phyloP scores from a whole-genome alignment of 345 rosid genomes.

The Eucalyptus polyanthemos region DNA sequence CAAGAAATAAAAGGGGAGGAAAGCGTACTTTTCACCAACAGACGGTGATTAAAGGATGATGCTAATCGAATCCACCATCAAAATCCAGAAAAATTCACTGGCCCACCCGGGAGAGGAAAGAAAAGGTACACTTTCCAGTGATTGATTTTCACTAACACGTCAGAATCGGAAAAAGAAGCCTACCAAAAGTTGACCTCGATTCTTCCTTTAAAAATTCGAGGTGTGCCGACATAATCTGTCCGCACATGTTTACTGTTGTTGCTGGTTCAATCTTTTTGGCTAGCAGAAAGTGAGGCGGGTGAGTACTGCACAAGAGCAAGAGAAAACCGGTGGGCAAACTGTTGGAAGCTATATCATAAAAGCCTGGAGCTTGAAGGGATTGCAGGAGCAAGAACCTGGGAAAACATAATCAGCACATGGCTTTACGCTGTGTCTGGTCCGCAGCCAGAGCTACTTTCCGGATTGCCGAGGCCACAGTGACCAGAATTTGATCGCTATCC shows the following conservation, averaged over 20 bases:
- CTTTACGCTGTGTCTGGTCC: conserved; percentile 78
- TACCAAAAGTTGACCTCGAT: neutral
- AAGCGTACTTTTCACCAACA: neutral
- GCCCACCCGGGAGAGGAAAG: neutral
- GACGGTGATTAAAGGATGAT: neutral
- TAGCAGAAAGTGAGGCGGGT: conserved; percentile 27
- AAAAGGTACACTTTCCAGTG: neutral
- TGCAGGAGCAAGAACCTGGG: conserved; percentile 19
- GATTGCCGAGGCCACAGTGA: conserved; percentile 73
- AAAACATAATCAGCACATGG: conserved; percentile 64
- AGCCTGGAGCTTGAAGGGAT: conserved; percentile 54
- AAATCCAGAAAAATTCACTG: neutral
- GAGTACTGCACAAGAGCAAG: conserved; percentile 42
- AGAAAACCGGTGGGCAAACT: conserved; percentile 23
- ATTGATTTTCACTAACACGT: neutral
- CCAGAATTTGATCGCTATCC: conserved; percentile 52
- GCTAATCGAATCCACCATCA: neutral
- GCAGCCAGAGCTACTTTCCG: conserved; percentile 56
- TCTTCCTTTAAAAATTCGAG: too few relatives aligned
- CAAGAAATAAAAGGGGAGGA: neutral
- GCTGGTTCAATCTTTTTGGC: neutral
- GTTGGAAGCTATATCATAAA: conserved; percentile 59
- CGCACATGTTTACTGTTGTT: too few relatives aligned
- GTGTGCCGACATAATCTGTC: neutral
- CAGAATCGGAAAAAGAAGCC: neutral